Base-by-base conservation (phyloP, 1,139 yeast genomes). In the Casaregolazyma suthepensis region DNA sequence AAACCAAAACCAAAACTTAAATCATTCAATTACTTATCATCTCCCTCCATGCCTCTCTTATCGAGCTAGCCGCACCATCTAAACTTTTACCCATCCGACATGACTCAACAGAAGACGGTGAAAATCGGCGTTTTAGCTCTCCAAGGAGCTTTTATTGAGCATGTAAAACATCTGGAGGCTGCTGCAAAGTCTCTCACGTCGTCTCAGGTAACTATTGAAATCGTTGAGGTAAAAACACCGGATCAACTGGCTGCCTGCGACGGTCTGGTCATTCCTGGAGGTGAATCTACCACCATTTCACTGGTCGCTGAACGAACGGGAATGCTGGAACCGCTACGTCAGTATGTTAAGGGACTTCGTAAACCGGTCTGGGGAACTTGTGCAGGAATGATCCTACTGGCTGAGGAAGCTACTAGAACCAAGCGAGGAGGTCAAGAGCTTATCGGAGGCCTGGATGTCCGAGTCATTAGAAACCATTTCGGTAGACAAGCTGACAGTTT, bases 361-460 rank as follows among this genome's bases (percentile, higher is more conserved):
- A 79, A 78, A 60, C 82, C 88, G 0, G 77, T 82, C 29, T 87
- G 95, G 95, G 95, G 95, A 0, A 87, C 95, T 1, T 87, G 95
- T 69, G 95, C 95, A 3, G 96, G 95, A 1, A 72, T 87, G 60
- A 87, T 87, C 55, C 76, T 87, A 60, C 71, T 87, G 45, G 78
- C 91, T 9, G 75, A 77, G 54, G 75, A 79, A 53, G 76, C 86
- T 35, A 66, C 72, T 12, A 80, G 79, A 63, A 86, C 85, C 20
- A 63, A 66, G 20, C 74, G 75, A 47, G 76, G 75, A 1, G 77
- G 80, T n/a, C 90, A 86, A 60, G 72, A 77, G 56, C 67, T 82
- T 2, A 71, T 87, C 47, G 87, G 89, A 1, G 89, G 87, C 0
- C 69, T 87, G 64, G 79, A 82, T 60, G 80, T 87, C 17, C 74